Evolutionary conservation across 176 grass and related monocot genomes (phyloP).

Genomic region (Oryza nivara): DNA sequence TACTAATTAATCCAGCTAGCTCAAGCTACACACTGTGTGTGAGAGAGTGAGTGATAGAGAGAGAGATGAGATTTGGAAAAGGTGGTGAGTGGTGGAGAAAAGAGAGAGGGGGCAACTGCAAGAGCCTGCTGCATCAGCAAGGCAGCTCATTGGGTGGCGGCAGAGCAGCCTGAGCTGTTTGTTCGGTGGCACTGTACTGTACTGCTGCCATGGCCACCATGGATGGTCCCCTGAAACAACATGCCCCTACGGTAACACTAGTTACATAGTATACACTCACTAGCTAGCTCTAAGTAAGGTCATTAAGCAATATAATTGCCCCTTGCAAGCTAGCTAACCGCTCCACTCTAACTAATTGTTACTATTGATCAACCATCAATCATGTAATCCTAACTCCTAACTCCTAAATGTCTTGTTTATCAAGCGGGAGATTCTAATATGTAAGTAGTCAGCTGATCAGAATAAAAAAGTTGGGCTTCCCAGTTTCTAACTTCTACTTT

Average conservation of each 20-base stretch:
- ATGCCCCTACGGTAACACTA: neutral
- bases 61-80: neutral
- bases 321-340: neutral
- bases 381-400: too few species aligned
- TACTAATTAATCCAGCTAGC: neutral
- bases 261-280: too few species aligned
- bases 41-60: neutral
- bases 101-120: neutral
- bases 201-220: slow-evolving; percentile 45
- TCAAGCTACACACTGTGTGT: neutral
- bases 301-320: neutral
- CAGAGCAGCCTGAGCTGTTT: slow-evolving; percentile 53
- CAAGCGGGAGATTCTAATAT: too few species aligned
- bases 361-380: neutral
- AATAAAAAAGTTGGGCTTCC: too few species aligned
- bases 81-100: neutral
- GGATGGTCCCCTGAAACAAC: slow-evolving; percentile 38
- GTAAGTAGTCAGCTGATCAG: too few species aligned
- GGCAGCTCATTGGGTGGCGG: slow-evolving; percentile 27
- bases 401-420: too few species aligned
- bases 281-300: neutral
- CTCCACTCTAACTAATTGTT: neutral
- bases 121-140: slow-evolving; percentile 4
- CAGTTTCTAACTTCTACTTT: too few species aligned
- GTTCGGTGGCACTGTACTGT: slow-evolving; percentile 60